These are phyloP conservation scores for Centella asiatica DNA, from an alignment of 129 eudicot genomes.

Conservation along the genomic window DNA sequence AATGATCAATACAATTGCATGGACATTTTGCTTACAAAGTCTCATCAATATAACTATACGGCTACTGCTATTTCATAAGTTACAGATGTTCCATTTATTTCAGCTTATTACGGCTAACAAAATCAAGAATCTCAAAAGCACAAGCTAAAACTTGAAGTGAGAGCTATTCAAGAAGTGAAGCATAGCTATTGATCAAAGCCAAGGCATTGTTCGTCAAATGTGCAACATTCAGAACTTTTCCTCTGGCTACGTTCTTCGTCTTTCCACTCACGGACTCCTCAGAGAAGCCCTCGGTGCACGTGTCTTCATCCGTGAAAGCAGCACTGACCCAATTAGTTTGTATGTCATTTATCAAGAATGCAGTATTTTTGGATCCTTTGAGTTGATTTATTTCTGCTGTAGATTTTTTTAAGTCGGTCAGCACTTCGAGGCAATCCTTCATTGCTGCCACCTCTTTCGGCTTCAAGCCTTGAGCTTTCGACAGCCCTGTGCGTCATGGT, in stretches of 20 bases:
- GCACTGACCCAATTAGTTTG: slow-evolving; percentile 71
- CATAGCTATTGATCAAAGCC: slow-evolving; percentile 45
- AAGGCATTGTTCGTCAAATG: slow-evolving; percentile 56
- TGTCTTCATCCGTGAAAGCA: slow-evolving; percentile 47
- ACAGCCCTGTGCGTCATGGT: slow-evolving; percentile 14
- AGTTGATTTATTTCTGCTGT: slow-evolving; percentile 30
- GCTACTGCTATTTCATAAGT: too few relatives aligned
- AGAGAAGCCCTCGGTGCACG: slow-evolving; percentile 49
- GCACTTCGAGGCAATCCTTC: slow-evolving; percentile 28
- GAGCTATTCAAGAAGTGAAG: slow-evolving; percentile 2
- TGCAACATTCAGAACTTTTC: slow-evolving; percentile 33
- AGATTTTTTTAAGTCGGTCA: slow-evolving; percentile 20
- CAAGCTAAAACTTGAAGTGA: too few relatives aligned
- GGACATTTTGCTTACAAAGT: too few relatives aligned
- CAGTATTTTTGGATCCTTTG: slow-evolving; percentile 7
- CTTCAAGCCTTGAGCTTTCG: slow-evolving; percentile 12
- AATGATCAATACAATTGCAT: too few relatives aligned
- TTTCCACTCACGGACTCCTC: slow-evolving; percentile 17
- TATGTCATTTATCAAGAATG: slow-evolving; percentile 27
- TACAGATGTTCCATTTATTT: too few relatives aligned
- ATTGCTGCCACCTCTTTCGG: slow-evolving; percentile 25
- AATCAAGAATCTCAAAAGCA: too few relatives aligned
- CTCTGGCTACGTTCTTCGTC: slow-evolving; percentile 36
- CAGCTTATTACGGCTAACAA: too few relatives aligned
- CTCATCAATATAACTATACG: too few relatives aligned